A percentile compares a stretch with the other conserved stretches of the same genome.
Evolutionary conservation across 2,329 filamentous ascomycete genomes (phyloP).

Genomic region (Colletotrichum coccodes): DNA sequence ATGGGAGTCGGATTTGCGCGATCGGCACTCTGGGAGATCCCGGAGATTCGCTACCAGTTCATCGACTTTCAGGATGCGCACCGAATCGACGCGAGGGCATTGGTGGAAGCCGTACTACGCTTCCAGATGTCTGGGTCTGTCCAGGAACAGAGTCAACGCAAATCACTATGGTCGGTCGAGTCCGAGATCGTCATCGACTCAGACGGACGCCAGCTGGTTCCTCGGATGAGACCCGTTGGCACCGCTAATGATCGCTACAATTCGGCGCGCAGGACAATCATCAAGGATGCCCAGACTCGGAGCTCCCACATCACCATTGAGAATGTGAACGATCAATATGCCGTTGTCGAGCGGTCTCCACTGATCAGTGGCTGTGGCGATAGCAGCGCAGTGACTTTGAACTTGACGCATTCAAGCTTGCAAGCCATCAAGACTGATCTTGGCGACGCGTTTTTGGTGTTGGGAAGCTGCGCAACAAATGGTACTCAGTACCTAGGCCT

Average conservation of each 20-base stretch:
- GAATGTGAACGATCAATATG: too few species aligned
- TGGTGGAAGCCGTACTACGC: not conserved
- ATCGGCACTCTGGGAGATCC: conserved; percentile 11
- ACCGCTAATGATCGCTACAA: conserved; percentile 15
- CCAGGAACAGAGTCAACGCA: not conserved
- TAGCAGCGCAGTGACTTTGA: not conserved
- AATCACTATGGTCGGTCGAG: not conserved
- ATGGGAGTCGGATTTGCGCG: conserved; percentile 31
- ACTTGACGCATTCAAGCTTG: not conserved
- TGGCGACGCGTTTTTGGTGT: not conserved
- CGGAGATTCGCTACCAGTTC: conserved; percentile 21
- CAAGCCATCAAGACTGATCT: not conserved
- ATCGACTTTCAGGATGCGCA: conserved; percentile 12
- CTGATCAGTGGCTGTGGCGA: not conserved
- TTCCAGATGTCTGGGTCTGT: not conserved
- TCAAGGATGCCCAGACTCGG: not conserved
- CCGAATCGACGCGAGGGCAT: not conserved
- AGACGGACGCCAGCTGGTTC: conserved; percentile 7
- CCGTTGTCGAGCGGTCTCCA: not conserved
- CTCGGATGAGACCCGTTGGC: not conserved
- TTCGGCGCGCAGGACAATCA: not conserved
- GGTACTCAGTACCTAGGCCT: not conserved
- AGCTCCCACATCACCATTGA: not conserved
- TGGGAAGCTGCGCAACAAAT: not conserved
- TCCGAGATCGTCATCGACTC: conserved; percentile 5